Conservation (phyloP, 2,329 filamentous ascomycete genomes). For the Scopulariopsis brevicaulis region DNA sequence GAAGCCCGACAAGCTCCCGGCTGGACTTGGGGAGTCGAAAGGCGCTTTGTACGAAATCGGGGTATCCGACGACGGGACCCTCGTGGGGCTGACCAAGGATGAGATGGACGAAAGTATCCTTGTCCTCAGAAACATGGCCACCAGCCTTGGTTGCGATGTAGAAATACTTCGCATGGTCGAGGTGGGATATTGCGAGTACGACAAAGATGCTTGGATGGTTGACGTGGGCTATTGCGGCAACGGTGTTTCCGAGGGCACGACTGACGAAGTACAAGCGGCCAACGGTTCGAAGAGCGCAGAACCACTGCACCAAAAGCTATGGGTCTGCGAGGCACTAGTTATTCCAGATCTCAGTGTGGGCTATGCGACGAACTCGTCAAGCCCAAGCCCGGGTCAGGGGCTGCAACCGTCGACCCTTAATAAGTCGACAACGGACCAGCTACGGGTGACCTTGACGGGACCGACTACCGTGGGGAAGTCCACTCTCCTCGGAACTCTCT, state of each 20-base stretch:
- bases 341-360: conserved; percentile 51
- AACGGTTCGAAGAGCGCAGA: conserved; percentile 1
- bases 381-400: neutral
- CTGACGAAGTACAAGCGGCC: conserved; percentile 3
- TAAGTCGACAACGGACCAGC: conserved; percentile 53
- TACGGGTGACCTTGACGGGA: conserved; percentile 79
- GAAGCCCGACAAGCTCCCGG: conserved; percentile 46
- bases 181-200: conserved; percentile 77
- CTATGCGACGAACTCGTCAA: neutral
- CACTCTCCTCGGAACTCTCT: conserved; percentile 76
- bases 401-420: neutral
- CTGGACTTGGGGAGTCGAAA: conserved; percentile 83
- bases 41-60: conserved; percentile 95
- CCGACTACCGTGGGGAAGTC: conserved; percentile 90
- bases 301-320: conserved; percentile 44
- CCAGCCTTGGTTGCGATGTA: conserved; percentile 77
- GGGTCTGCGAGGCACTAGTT: conserved; percentile 87
- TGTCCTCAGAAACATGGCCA: conserved; percentile 82
- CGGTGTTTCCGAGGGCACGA: conserved; percentile 30
- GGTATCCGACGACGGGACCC: conserved; percentile 84
- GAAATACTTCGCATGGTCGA: conserved; percentile 71
- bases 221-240: conserved; percentile 78
- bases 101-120: conserved; percentile 86
- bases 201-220: conserved; percentile 47
- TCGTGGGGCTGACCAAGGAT: conserved; percentile 78